phyloP scores from a whole-genome alignment of 345 rosid genomes.

The Syzygium aqueum region DNA sequence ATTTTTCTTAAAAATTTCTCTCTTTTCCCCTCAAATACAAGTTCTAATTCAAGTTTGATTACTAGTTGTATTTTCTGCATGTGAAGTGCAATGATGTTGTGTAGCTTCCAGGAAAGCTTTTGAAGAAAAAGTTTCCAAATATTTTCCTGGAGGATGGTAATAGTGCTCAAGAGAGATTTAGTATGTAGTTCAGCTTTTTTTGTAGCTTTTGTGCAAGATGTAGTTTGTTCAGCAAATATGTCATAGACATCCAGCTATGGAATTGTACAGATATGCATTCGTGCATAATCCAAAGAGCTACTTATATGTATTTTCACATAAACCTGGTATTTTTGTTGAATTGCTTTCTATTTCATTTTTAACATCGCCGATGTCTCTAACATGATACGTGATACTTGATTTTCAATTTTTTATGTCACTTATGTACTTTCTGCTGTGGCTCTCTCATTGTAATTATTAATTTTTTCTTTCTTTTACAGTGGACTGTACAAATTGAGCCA shows the following conservation, averaged over 20 bases:
- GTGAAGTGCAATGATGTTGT: not conserved
- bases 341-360: not conserved
- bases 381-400: not conserved
- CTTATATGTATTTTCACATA: not conserved
- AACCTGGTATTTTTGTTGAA: not conserved
- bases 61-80: not conserved
- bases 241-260: not conserved
- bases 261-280: not conserved
- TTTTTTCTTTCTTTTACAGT: slow-evolving; percentile 29
- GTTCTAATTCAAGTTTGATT: not conserved
- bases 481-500: slow-evolving; percentile 89
- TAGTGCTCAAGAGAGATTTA: not conserved
- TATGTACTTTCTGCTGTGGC: not conserved
- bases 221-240: not conserved
- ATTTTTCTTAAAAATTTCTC: not conserved
- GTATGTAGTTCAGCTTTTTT: not conserved
- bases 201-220: not conserved
- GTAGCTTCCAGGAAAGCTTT: not conserved
- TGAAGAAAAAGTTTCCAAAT: not conserved
- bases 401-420: not conserved
- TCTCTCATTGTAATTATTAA: slow-evolving; percentile 8
- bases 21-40: not conserved
- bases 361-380: not conserved
- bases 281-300: not conserved
- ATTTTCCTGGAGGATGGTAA: not conserved